Base-by-base conservation (phyloP, 2,329 filamentous ascomycete species). In the Microdochium nivale region DNA sequence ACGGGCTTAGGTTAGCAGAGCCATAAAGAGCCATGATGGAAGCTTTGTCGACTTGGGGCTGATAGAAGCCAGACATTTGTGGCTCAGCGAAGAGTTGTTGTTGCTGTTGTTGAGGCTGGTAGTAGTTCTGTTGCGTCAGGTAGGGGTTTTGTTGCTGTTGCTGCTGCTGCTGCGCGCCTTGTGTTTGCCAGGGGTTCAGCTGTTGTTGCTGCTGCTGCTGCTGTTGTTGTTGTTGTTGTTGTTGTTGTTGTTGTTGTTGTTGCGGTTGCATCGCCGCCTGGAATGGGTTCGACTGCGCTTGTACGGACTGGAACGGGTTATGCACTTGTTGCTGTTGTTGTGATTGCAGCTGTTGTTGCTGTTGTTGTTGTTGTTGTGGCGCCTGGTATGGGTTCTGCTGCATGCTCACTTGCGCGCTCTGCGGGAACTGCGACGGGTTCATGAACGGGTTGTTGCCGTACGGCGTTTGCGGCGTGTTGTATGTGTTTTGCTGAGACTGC, bases 11-110 rank as follows among this genome's bases (percentile, higher is more conserved):
- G 37, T 84, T 44, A 7, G 40, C 19, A 2, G 40, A 79, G 62
- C 80, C 83, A 67, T 88, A 92, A 11, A 94, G 68, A 5, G 88
- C 85, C 65, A 92, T 74, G 53, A 94, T 92, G 3, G 85, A 85
- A 2, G 80, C 81, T 56, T 87, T 91, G 60, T 90, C 82, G 27
- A 83, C 76, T 40, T 54, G 54, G 47, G 49, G 47, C 24, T 53
- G 43, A 35, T 49, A 53, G 33, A 24, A 48, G 23, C 23, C n/a
- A 19, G 56, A 55, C 52, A 58, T 53, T 37, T 53, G 48, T 16
- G 51, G 43, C n/a, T 53, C 48, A 25, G 35, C 49, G n/a, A 50
- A 49, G 14, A 62, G 47, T 61, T 69, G 68, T 30, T 62, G 62
- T 25, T 59, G 58, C 51, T 67, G 68, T 49, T 64, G 64, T 14